Base-by-base conservation (phyloP, 2,329 filamentous ascomycete species). In the Fusarium subglutinans region DNA sequence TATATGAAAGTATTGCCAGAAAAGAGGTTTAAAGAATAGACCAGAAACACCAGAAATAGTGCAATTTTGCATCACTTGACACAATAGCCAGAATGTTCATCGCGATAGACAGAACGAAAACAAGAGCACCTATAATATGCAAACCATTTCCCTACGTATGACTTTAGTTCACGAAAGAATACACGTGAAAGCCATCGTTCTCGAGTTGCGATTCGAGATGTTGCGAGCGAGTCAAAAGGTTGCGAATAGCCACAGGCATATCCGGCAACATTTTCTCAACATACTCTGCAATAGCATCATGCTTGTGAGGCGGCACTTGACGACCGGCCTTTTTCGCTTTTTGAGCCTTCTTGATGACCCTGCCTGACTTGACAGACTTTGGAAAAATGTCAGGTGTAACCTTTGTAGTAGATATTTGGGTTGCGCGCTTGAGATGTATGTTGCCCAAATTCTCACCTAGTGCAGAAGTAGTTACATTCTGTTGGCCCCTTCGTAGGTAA, bases 161-260 rank as follows among this genome's bases (percentile, higher is more conserved):
- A 4, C 26, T 54, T 73, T 30, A 62, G 4, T 37, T 50, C 24
- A 65, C 28, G 22, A 72, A 59, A 26, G 64, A 47, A 41, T 55
- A 64, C 13, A 50, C 22, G n/a, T 44, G 72, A 56, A 76, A 35
- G 15, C 40, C 50, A 20, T 48, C 59, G 18, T 33, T 35, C 8
- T 41, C 28, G 14, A 77, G 60, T 38, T 47, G 71, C 18, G 38
- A 44, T 10, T 73, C 70, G 3, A 77, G 60, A n/a, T 70, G 48
- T 47, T 56, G 43, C 10, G 63, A 41, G 8, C 76, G 70, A 43
- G 51, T 33, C 20, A 66, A 47, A 40, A 78, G 60, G 35, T 77
- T 78, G 28, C 64, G 74, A 38, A 78, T 59, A 38, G 75, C 73
- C 30, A 76, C 66, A 30, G 76, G 76, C 69, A 76, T 56, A 20